Conservation (phyloP, 345 rosid genomes). For the Cardamine chenopodiifolia region DNA sequence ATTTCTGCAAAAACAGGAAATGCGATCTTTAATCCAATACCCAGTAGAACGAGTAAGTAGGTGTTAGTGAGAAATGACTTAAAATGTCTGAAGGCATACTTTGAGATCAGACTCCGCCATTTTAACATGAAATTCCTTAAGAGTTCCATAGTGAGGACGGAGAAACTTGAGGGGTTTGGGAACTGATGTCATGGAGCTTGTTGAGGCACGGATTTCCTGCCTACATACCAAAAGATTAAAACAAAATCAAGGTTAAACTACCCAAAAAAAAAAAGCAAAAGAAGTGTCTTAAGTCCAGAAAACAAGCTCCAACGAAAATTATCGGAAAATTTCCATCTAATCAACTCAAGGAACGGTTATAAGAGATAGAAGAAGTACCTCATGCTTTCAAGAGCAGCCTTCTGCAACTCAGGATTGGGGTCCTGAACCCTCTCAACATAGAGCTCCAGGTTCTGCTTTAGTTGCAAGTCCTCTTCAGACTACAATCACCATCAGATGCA, state of each 20-base stretch:
- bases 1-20: constrained; percentile 60
- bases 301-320: not conserved
- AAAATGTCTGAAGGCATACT: constrained; percentile 47
- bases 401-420: constrained; percentile 83
- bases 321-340: not conserved
- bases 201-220: constrained; percentile 88
- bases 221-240: constrained; percentile 42
- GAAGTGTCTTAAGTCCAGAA: constrained; percentile 3
- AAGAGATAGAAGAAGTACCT: constrained; percentile 52
- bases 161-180: constrained; percentile 98
- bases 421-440: constrained; percentile 96
- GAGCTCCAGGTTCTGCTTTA: constrained; percentile 91
- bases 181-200: constrained; percentile 98
- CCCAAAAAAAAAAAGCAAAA: not conserved
- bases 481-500: constrained; percentile 40
- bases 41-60: constrained; percentile 4
- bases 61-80: not conserved
- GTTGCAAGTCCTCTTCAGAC: constrained; percentile 93
- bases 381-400: constrained; percentile 91
- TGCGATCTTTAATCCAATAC: constrained; percentile 20
- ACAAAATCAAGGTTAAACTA: constrained; percentile 10
- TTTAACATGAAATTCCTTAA: constrained; percentile 64
- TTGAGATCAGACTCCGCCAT: constrained; percentile 75
- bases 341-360: not conserved
- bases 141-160: constrained; percentile 90